Percentiles rank a stretch among this genome's conserved stretches.
These are phyloP conservation scores for Collariella sp. DNA, from an alignment of 495 filamentous ascomycete species.

Conservation along the genomic window DNA sequence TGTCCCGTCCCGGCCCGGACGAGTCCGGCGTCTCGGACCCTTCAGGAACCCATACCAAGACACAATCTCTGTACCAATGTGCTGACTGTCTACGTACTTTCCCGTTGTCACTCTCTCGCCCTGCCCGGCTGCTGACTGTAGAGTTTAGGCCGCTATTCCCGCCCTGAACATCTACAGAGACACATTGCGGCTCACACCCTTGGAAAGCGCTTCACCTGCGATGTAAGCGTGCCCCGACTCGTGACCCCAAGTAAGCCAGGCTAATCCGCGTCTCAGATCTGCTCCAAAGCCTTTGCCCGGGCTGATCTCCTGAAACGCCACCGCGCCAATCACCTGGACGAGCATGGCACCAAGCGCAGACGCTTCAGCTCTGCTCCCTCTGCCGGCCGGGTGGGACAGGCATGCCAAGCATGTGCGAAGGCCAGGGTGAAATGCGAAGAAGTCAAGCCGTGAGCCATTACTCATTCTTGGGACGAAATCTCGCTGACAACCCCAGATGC, in stretches of 20 bases:
- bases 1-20: neutral
- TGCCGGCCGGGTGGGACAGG: slow-evolving; percentile 47
- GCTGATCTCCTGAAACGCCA: slow-evolving; percentile 50
- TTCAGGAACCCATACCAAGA: slow-evolving; percentile 18
- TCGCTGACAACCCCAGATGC: slow-evolving; percentile 24
- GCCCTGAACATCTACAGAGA: slow-evolving; percentile 48
- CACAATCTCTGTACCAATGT: slow-evolving; percentile 43
- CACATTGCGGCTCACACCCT: slow-evolving; percentile 52
- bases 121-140: neutral
- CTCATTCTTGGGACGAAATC: neutral
- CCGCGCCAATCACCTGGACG: slow-evolving; percentile 42
- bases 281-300: slow-evolving; percentile 47
- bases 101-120: neutral
- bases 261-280: slow-evolving; percentile 31
- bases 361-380: slow-evolving; percentile 37
- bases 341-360: slow-evolving; percentile 37
- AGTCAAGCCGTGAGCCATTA: slow-evolving; percentile 24
- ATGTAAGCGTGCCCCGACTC: slow-evolving; percentile 6
- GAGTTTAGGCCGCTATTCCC: slow-evolving; percentile 36
- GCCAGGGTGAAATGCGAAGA: slow-evolving; percentile 51
- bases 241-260: neutral
- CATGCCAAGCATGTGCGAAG: slow-evolving; percentile 45
- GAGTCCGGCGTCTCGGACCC: neutral
- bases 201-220: slow-evolving; percentile 45
- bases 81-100: slow-evolving; percentile 38